phyloP scores from a whole-genome alignment of 352 stramenopile species.

The Phytophthora capsici region DNA sequence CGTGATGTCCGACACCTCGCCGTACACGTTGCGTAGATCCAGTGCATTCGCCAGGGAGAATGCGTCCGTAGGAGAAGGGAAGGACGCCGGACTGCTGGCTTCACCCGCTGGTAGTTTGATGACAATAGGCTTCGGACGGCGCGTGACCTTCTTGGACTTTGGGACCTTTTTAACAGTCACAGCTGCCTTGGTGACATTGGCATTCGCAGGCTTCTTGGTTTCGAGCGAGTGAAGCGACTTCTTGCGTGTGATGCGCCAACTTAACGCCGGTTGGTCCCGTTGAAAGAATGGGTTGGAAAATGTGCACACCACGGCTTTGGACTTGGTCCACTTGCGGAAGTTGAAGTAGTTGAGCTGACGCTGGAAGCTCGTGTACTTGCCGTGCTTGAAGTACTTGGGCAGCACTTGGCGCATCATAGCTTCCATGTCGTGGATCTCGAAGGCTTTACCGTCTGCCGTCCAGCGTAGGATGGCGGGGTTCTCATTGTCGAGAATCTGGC shows the following conservation, averaged over 20 bases:
- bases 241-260: constrained; percentile 72
- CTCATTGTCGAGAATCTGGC: constrained; percentile 67
- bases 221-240: constrained; percentile 38
- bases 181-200: neutral
- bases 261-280: constrained; percentile 61
- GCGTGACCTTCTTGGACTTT: constrained; percentile 18
- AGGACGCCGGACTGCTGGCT: constrained; percentile 16
- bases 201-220: constrained; percentile 1
- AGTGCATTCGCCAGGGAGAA: constrained; percentile 33
- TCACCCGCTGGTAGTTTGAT: constrained; percentile 45
- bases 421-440: constrained; percentile 78
- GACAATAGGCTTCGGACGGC: constrained; percentile 27
- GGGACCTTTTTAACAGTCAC: neutral
- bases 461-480: constrained; percentile 52
- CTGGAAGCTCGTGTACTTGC: constrained; percentile 94
- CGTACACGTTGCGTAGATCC: constrained; percentile 29
- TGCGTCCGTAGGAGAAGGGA: constrained; percentile 53
- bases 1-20: constrained; percentile 34
- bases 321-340: constrained; percentile 93
- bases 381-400: constrained; percentile 94
- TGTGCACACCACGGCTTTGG: constrained; percentile 73
- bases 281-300: constrained; percentile 77
- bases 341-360: constrained; percentile 95
- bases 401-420: constrained; percentile 83
- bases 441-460: constrained; percentile 59